Evolutionary conservation across 2,329 filamentous ascomycete species (phyloP).

Genomic region (Botrytis pseudocinerea): DNA sequence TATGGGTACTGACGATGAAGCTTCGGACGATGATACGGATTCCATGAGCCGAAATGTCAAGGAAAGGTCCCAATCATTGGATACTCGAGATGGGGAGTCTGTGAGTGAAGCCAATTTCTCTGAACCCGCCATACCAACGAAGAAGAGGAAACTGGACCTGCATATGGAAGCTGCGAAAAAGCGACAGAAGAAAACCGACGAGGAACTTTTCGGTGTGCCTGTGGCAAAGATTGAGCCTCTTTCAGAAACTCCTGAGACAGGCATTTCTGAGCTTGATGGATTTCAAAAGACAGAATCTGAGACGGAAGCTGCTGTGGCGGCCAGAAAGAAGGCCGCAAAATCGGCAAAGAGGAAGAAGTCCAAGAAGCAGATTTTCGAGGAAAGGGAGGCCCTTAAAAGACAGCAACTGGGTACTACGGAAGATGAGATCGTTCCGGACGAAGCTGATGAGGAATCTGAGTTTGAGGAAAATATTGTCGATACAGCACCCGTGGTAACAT

Average conservation of each 20-base stretch:
- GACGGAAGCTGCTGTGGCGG: conserved; percentile 48
- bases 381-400: conserved; percentile 61
- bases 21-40: conserved; percentile 39
- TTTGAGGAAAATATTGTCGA: conserved; percentile 43
- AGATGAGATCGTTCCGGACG: conserved; percentile 46
- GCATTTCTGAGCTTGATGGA: conserved; percentile 51
- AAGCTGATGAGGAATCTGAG: conserved; percentile 37
- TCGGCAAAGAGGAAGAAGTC: conserved; percentile 65
- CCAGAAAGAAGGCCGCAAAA: conserved; percentile 61
- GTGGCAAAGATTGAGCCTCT: conserved; percentile 55
- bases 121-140: conserved; percentile 54
- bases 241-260: conserved; percentile 45
- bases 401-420: conserved; percentile 50
- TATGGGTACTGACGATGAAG: conserved; percentile 61
- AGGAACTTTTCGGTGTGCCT: conserved; percentile 71
- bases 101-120: conserved; percentile 73
- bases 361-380: conserved; percentile 74
- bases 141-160: conserved; percentile 73
- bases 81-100: conserved; percentile 59
- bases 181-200: conserved; percentile 76
- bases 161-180: conserved; percentile 72
- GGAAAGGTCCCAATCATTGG: conserved; percentile 43
- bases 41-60: conserved; percentile 26
- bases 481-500: conserved; percentile 44
- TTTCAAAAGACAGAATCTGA: conserved; percentile 53